Evolutionary conservation across 192 early-diverging fungal genomes (phyloP).

Genomic region (Linnemannia exigua): DNA sequence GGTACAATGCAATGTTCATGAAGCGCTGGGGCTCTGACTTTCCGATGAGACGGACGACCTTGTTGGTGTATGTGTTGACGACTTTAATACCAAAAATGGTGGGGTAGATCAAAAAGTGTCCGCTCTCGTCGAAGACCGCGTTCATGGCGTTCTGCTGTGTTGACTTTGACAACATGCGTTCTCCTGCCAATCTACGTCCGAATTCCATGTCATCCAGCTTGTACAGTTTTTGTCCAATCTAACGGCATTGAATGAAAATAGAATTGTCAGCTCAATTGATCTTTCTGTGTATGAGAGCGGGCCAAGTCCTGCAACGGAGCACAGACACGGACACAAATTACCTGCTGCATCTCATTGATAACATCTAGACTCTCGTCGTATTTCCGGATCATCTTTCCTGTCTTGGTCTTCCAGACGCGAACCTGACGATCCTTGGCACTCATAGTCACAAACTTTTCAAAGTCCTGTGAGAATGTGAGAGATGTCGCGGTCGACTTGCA

Average conservation of each 20-base stretch:
- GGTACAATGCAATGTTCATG: conserved; percentile 89
- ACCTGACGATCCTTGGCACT: conserved; percentile 87
- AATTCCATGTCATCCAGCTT: conserved; percentile 99
- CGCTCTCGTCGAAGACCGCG: conserved; percentile 93
- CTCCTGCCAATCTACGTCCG: conserved; percentile 90
- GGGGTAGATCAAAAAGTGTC: conserved; percentile 90
- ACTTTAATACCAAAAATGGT: conserved; percentile 98
- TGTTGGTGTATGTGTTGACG: conserved; percentile 89
- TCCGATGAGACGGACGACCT: conserved; percentile 88
- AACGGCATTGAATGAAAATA: conserved; percentile 8
- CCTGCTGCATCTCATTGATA: conserved; percentile 90
- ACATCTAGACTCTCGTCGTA: conserved; percentile 92
- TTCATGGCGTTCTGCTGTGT: conserved; percentile 75
- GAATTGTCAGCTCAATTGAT: neutral
- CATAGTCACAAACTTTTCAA: conserved; percentile 88
- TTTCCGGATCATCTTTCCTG: conserved; percentile 90
- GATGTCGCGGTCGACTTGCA: conserved; percentile 82
- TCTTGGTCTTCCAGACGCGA: conserved; percentile 85
- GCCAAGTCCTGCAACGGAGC: neutral
- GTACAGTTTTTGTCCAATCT: conserved; percentile 80
- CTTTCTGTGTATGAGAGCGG: neutral
- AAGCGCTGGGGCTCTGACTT: conserved; percentile 93
- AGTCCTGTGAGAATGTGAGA: conserved; percentile 86
- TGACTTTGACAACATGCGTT: conserved; percentile 87
- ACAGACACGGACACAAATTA: conserved; percentile 7